Evolutionary conservation across 192 early-diverging fungal genomes (phyloP).

Genomic region (Thoreauomyces humboldtii): DNA sequence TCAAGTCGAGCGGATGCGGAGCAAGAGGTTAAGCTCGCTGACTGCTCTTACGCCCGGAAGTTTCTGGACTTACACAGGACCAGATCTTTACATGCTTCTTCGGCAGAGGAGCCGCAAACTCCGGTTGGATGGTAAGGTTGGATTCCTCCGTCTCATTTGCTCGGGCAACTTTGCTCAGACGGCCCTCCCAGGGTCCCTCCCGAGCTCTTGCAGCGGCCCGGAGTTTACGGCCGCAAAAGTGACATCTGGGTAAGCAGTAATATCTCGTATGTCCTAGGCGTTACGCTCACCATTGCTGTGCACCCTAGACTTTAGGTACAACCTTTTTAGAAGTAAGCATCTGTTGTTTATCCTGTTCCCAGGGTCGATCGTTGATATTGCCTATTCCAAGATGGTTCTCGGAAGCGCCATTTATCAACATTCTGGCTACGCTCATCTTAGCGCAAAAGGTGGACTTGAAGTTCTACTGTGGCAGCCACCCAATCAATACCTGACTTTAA

Average conservation of each 20-base stretch:
- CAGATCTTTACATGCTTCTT: background rate
- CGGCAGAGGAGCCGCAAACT: background rate
- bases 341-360: background rate
- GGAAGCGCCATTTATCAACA: conserved; percentile 23
- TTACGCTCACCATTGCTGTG: too few species aligned
- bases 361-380: background rate
- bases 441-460: background rate
- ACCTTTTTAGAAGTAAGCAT: conserved; percentile 26
- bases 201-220: conserved; percentile 28
- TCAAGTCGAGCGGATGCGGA: conserved; percentile 18
- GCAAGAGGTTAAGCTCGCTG: conserved; percentile 30
- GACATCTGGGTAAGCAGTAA: conserved; percentile 29
- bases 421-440: background rate
- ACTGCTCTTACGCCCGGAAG: conserved; percentile 26
- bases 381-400: conserved; percentile 27
- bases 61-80: conserved; percentile 26
- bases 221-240: conserved; percentile 30
- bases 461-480: background rate
- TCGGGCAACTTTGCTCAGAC: too few species aligned
- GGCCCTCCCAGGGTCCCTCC: conserved; percentile 15
- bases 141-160: too few species aligned
- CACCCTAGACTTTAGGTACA: conserved; percentile 22
- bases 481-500: too few species aligned
- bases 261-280: too few species aligned
- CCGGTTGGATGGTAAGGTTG: background rate